Evolutionary conservation across 306 rosid genomes (phyloP).

Genomic region (Morella rubra): DNA sequence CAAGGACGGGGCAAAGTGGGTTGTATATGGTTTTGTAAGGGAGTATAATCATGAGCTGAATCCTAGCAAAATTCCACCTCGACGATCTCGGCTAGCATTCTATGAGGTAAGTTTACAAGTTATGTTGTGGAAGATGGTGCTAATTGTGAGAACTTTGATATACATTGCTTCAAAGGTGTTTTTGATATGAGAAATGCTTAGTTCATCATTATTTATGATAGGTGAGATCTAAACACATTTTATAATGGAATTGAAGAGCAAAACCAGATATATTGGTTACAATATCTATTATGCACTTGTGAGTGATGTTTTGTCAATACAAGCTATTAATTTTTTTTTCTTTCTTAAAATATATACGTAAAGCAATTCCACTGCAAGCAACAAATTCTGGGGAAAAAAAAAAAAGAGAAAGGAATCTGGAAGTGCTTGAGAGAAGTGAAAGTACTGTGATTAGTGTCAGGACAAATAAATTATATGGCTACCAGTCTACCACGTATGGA

Average conservation of each 20-base stretch:
- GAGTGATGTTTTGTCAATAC: background rate
- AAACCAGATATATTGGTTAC: background rate
- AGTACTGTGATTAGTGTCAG: background rate
- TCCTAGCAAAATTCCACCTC: constrained; percentile 23
- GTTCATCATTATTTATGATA: background rate
- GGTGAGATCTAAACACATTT: background rate
- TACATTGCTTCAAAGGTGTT: background rate
- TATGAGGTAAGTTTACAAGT: constrained; percentile 11
- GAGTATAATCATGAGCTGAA: constrained; percentile 26
- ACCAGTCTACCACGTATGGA: too few relatives aligned
- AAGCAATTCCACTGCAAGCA: background rate
- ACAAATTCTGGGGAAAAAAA: background rate
- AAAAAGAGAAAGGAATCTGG: background rate
- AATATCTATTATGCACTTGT: background rate
- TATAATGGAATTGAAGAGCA: background rate
- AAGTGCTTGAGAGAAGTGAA: background rate
- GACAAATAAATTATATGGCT: background rate
- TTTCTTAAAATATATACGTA: background rate
- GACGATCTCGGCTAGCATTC: constrained; percentile 25
- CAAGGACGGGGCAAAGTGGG: constrained; percentile 23
- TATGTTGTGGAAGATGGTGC: background rate
- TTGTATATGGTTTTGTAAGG: constrained; percentile 21
- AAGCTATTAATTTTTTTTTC: background rate
- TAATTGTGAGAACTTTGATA: background rate
- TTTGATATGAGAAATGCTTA: background rate